These are phyloP conservation scores for Chytridium lagenaria DNA, from an alignment of 371 early-diverging fungal genomes.

Conservation along the genomic window DNA sequence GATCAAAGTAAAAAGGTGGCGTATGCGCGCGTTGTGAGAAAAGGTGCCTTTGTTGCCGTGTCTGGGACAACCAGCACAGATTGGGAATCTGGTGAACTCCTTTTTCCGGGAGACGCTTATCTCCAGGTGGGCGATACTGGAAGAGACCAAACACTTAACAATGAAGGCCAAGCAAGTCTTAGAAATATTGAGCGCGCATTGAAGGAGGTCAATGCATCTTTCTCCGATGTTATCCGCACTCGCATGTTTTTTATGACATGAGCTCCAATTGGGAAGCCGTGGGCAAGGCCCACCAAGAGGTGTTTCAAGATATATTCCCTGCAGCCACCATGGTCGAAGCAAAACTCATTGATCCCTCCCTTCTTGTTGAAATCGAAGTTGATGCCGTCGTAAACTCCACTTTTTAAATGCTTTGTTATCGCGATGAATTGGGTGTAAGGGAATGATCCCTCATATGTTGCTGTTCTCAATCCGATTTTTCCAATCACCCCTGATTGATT, in stretches of 20 bases:
- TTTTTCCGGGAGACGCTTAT: conserved; percentile 24
- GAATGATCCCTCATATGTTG: too few relatives aligned
- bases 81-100: conserved; percentile 23
- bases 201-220: conserved; percentile 7
- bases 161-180: conserved; percentile 14
- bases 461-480: too few relatives aligned
- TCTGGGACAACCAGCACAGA: conserved; percentile 31
- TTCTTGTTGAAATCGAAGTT: conserved; percentile 53
- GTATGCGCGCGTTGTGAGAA: conserved; percentile 29
- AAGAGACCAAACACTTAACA: background rate
- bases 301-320: conserved; percentile 34
- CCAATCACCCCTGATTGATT: background rate
- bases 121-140: too few relatives aligned
- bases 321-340: conserved; percentile 50
- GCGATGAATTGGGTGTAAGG: too few relatives aligned
- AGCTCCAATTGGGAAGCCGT: conserved; percentile 41
- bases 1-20: conserved; percentile 16
- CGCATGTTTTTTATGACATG: conserved; percentile 54
- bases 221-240: conserved; percentile 49
- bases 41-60: conserved; percentile 25
- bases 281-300: conserved; percentile 37
- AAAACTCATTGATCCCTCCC: conserved; percentile 37
- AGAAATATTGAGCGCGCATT: conserved; percentile 21
- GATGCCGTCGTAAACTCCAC: conserved; percentile 43
- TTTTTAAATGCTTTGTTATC: conserved; percentile 6